Evolutionary conservation across 768 basidiomycete species (phyloP).

Genomic region (Kwoniella mangroviensis): DNA sequence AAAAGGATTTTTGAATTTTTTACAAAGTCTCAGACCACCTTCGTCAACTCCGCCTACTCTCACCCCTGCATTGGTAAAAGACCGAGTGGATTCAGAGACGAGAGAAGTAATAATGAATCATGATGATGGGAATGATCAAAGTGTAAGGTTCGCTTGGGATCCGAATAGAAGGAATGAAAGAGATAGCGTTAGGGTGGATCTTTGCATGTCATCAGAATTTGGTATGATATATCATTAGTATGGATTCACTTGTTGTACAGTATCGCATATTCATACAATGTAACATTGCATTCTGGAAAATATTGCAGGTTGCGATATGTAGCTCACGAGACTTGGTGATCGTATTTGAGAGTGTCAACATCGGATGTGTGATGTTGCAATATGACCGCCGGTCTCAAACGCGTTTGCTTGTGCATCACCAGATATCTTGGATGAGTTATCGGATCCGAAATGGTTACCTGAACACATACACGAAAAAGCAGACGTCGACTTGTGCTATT

Average conservation of each 20-base stretch:
- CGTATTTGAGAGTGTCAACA: not conserved
- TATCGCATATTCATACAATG: not conserved
- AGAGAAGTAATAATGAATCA: not conserved
- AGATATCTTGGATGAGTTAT: not conserved
- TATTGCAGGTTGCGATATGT: not conserved
- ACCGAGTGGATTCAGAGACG: too few relatives aligned
- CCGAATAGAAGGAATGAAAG: not conserved
- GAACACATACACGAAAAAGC: not conserved
- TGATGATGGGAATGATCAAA: not conserved
- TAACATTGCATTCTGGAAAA: not conserved
- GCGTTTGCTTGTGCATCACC: not conserved
- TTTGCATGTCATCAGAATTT: slow-evolving; percentile 3
- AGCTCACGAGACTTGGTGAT: too few relatives aligned
- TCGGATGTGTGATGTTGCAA: not conserved
- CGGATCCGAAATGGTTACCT: not conserved
- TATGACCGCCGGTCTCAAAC: not conserved
- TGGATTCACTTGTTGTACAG: not conserved
- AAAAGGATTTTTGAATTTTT: slow-evolving; percentile 18
- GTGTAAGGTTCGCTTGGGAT: slow-evolving; percentile 2
- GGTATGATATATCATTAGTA: not conserved
- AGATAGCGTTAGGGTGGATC: not conserved
- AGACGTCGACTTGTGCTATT: not conserved
- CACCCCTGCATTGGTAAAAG: too few relatives aligned
- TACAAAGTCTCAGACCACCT: slow-evolving; percentile 23
- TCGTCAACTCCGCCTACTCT: not conserved